Evolutionary conservation across 2,329 filamentous ascomycete genomes (phyloP).

Genomic region (Stachybotrys chlorohalonatus): DNA sequence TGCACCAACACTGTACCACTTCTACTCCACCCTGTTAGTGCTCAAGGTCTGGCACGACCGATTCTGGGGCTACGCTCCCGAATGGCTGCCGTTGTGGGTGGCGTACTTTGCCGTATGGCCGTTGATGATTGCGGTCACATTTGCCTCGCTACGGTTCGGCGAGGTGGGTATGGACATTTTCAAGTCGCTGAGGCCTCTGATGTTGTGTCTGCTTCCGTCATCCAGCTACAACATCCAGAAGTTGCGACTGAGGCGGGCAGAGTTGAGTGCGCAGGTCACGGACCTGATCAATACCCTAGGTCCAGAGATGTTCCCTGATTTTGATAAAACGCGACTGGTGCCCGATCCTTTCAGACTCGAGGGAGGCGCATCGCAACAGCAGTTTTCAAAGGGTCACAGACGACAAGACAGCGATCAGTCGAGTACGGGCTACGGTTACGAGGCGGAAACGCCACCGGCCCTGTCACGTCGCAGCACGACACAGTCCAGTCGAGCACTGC

Average conservation of each 20-base stretch:
- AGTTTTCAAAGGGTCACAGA: conserved; percentile 10
- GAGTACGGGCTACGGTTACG: conserved; percentile 19
- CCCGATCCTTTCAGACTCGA: conserved; percentile 39
- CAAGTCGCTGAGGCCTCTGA: conserved; percentile 83
- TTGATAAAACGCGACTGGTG: conserved; percentile 66
- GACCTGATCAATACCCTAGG: conserved; percentile 91
- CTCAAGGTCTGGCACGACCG: conserved; percentile 74
- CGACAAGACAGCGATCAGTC: conserved; percentile 43
- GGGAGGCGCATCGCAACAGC: conserved; percentile 12
- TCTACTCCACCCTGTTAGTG: conserved; percentile 67
- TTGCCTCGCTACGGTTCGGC: conserved; percentile 86
- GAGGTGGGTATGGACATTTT: conserved; percentile 99
- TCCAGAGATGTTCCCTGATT: conserved; percentile 96
- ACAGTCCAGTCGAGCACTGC: conserved; percentile 46
- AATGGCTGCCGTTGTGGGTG: conserved; percentile 70
- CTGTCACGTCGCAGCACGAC: conserved; percentile 41
- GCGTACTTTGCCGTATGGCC: conserved; percentile 68
- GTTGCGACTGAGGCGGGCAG: conserved; percentile 61
- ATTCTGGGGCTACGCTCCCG: conserved; percentile 71
- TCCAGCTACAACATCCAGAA: conserved; percentile 77
- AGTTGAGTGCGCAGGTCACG: conserved; percentile 75
- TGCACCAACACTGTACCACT: conserved; percentile 71
- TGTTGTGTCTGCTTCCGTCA: conserved; percentile 75
- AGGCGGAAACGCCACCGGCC: conserved; percentile 27
- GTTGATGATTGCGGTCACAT: conserved; percentile 81